Evolutionary conservation across 169 alveolate species (phyloP).

Genomic region (Eimeria nieschulzi): DNA sequence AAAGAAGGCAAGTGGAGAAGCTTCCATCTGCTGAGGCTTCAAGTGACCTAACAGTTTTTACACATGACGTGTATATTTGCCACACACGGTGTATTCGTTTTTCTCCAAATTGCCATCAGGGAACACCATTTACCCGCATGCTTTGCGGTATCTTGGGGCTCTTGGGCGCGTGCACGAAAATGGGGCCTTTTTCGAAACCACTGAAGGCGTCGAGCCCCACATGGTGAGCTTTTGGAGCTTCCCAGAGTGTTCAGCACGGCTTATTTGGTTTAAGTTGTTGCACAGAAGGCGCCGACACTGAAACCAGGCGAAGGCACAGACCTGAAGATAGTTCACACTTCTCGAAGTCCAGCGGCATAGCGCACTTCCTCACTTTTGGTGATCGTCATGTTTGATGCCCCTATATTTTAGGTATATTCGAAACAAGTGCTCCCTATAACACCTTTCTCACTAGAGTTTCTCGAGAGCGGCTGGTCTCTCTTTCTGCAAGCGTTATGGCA

Average conservation of each 20-base stretch:
- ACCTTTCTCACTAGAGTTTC: conserved; percentile 16
- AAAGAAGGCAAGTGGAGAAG: conserved; percentile 20
- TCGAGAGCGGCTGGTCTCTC: conserved; percentile 48
- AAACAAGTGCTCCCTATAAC: conserved; percentile 19
- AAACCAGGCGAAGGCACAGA: too few relatives aligned
- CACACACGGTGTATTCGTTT: background rate
- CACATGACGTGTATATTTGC: background rate
- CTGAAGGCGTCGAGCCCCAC: conserved; percentile 25
- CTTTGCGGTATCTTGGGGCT: conserved; percentile 62
- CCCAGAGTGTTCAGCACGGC: too few relatives aligned
- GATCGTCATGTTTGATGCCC: too few relatives aligned
- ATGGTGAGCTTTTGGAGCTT: background rate
- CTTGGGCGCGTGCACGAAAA: conserved; percentile 38
- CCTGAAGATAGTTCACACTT: too few relatives aligned
- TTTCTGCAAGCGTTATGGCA: conserved; percentile 17
- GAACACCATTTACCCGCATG: conserved; percentile 42
- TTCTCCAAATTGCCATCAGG: background rate
- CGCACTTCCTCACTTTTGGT: too few relatives aligned
- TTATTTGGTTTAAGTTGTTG: too few relatives aligned
- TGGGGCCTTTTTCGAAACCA: conserved; percentile 25
- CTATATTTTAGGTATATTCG: background rate
- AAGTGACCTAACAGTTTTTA: too few relatives aligned
- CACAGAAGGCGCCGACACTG: too few relatives aligned
- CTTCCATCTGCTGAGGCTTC: background rate
- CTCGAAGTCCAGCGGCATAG: too few relatives aligned